Evolutionary conservation across 768 basidiomycete species (phyloP), one percentile per base, ranked within the genome.

Genomic region (Lepiota brunneoincarnata): DNA sequence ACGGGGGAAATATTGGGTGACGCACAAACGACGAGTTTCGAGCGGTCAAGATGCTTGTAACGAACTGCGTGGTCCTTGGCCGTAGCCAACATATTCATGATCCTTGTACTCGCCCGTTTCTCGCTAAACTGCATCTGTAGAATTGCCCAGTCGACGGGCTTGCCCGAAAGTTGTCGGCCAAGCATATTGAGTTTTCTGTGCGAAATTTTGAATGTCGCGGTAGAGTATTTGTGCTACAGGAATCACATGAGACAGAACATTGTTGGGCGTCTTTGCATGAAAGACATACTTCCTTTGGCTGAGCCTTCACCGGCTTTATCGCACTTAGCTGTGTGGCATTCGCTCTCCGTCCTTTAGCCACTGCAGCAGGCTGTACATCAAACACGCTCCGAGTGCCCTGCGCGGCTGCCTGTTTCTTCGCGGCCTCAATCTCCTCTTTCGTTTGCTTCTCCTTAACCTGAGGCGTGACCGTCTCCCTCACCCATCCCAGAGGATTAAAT

Each of bases 51-150:
- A 26, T 81, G 82, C 72, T 95, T 93, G 64, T 87, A 86, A 36
- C 83, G 76, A 24, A 72, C 72, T 0, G 95, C 96, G 62, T 95
- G 89, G 64, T 93, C 84, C 64, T 90, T 88, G 2, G 93, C 94
- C 1, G 89, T 82, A 11, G 83, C 84, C 41, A 98, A 79, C 82
- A 93, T 93, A 61, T 87, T 90, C 80, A 92, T 86, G 55, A 99
- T 83, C 56, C 92, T 85, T 43, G 75, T 79, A 59, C 91, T 87
- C 12, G 89, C 92, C 20, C 92, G 81, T 72, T 99, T 99, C 69
- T 95, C 89, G 58, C 89, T 92, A 69, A 97, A 98, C 67, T 89
- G 82, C 91, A 98, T 95, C 63, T 99, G 96, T 54, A 98, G 75
- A 66, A 99, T 96, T 34, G 96, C 96, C 60, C 87, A 84, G 72